Evolutionary conservation across 148 eudicot species (phyloP).

Genomic region (Vaccinium myrtillus): DNA sequence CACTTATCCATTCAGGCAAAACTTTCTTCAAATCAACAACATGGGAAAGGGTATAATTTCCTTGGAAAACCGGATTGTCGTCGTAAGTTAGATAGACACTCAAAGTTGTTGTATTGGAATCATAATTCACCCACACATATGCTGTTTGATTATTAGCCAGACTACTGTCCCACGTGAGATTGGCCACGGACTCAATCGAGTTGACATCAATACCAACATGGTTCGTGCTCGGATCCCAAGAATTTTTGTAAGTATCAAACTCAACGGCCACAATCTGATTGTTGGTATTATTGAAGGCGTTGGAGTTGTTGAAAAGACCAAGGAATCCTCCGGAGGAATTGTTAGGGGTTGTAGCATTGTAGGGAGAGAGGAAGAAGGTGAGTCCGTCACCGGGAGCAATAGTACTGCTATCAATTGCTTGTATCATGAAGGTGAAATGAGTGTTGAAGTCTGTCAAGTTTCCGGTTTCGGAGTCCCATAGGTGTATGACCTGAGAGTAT

Average conservation of each 20-base stretch:
- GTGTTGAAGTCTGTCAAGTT: too few relatives aligned
- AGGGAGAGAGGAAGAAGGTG: too few relatives aligned
- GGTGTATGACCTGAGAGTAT: too few relatives aligned
- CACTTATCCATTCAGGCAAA: not conserved
- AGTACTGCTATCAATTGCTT: too few relatives aligned
- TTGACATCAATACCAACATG: not conserved
- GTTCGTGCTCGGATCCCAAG: not conserved
- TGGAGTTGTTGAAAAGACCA: too few relatives aligned
- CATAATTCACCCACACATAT: not conserved
- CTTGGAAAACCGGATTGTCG: not conserved
- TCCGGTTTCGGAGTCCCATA: too few relatives aligned
- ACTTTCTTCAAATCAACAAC: not conserved
- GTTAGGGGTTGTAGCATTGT: too few relatives aligned
- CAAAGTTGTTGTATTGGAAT: not conserved
- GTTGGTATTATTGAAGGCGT: not conserved
- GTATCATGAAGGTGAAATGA: too few relatives aligned
- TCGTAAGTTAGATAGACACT: not conserved
- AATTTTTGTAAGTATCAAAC: not conserved
- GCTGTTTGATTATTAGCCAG: not conserved
- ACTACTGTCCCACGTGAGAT: not conserved
- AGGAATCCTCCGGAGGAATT: too few relatives aligned
- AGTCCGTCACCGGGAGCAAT: too few relatives aligned
- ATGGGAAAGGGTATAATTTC: not conserved
- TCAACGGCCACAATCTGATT: slow-evolving; percentile 4
- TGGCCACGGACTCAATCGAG: not conserved